Conservation (phyloP, 169 alveolate species). For the Fabrea salina region DNA sequence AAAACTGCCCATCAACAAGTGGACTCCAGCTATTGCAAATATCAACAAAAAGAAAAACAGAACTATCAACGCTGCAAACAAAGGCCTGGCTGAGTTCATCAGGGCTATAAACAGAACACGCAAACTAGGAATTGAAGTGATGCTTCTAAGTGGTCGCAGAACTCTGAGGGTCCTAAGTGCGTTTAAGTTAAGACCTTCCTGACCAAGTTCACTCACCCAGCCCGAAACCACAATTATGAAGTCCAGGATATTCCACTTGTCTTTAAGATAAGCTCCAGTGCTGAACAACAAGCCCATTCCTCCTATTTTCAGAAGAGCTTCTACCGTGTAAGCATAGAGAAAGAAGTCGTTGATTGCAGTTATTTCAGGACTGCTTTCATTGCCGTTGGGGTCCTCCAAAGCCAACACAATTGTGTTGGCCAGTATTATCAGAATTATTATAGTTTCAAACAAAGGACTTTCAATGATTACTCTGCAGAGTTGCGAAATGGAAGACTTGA, state of each 20-base stretch:
- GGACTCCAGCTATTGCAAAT: conserved; percentile 35
- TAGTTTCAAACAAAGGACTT: conserved; percentile 11
- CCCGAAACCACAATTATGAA: conserved; percentile 77
- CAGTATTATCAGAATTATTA: background rate
- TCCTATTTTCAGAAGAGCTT: conserved; percentile 72
- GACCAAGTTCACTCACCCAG: conserved; percentile 38
- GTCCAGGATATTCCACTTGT: conserved; percentile 86
- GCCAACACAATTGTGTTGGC: conserved; percentile 19
- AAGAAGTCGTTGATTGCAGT: conserved; percentile 33
- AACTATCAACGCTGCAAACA: background rate
- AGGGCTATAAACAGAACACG: conserved; percentile 30
- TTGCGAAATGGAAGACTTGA: background rate
- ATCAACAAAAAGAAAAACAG: conserved; percentile 27
- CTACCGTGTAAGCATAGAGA: conserved; percentile 71
- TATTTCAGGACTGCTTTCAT: background rate
- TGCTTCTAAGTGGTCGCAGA: conserved; percentile 81
- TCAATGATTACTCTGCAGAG: background rate
- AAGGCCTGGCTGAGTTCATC: conserved; percentile 11
- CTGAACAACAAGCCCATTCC: conserved; percentile 63
- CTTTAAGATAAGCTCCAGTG: conserved; percentile 79
- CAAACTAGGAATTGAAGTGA: conserved; percentile 71
- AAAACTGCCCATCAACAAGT: conserved; percentile 9
- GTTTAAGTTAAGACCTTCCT: background rate
- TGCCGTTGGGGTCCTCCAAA: conserved; percentile 25
- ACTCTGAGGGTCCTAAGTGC: conserved; percentile 74